Evolutionary conservation across 2,329 filamentous ascomycete genomes (phyloP).

Genomic region (Exutisphaerella laricina): DNA sequence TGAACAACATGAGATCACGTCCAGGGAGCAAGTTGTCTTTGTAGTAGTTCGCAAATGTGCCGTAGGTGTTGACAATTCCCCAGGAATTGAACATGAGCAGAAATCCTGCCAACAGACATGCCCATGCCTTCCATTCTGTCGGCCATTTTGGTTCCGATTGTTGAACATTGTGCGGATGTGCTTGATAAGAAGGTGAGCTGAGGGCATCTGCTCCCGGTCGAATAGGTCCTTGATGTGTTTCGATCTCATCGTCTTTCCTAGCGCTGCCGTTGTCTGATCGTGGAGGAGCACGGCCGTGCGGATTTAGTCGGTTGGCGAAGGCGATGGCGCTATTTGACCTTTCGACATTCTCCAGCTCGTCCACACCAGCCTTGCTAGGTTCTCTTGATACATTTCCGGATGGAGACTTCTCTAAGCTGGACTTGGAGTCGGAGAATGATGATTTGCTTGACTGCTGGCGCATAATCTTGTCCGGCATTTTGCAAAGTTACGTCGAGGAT

Average conservation of each 20-base stretch:
- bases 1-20: conserved; percentile 39
- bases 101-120: conserved; percentile 44
- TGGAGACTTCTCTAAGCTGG: conserved; percentile 19
- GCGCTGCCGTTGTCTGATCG: background rate
- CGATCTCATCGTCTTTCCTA: conserved; percentile 9
- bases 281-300: background rate
- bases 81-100: conserved; percentile 43
- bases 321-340: conserved; percentile 10
- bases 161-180: too few species aligned
- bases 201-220: conserved; percentile 14
- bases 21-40: conserved; percentile 40
- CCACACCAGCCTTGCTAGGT: conserved; percentile 8
- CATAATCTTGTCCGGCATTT: conserved; percentile 11
- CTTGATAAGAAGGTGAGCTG: conserved; percentile 10
- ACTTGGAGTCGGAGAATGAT: conserved; percentile 15
- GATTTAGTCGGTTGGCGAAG: conserved; percentile 7
- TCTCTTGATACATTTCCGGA: conserved; percentile 17
- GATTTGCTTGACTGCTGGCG: conserved; percentile 8
- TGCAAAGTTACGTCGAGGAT: conserved; percentile 2
- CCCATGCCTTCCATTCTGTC: conserved; percentile 40
- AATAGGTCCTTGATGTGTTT: conserved; percentile 16
- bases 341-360: conserved; percentile 6
- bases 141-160: conserved; percentile 38
- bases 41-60: conserved; percentile 48
- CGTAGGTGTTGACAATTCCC: conserved; percentile 45